These are phyloP conservation scores for Dendrobium catenatum DNA, from an alignment of 106 monocot genomes.

Conservation along the genomic window DNA sequence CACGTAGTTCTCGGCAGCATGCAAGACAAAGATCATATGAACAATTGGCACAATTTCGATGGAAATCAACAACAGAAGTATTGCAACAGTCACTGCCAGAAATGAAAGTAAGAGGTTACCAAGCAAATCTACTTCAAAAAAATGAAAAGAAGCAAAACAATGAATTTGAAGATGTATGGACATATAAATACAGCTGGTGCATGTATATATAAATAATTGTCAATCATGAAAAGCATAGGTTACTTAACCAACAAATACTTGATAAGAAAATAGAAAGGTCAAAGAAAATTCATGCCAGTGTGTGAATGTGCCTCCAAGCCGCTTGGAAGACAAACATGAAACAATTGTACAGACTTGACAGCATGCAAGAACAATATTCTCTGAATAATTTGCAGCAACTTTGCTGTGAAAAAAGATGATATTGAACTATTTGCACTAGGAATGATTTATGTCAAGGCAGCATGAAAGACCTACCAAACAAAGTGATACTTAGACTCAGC, in stretches of 20 bases:
- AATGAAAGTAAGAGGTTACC: not conserved
- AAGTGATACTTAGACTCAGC: too few species aligned
- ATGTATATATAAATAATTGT: not conserved
- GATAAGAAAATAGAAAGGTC: not conserved
- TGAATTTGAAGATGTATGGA: not conserved
- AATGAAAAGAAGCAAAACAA: not conserved
- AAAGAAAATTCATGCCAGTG: not conserved
- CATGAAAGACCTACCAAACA: not conserved
- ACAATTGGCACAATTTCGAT: slow-evolving; percentile 60
- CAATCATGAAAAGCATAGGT: not conserved
- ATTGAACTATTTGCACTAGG: not conserved
- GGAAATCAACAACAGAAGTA: slow-evolving; percentile 65
- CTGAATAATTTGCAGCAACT: not conserved
- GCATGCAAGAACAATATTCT: not conserved
- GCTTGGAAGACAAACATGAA: not conserved
- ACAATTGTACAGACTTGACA: not conserved
- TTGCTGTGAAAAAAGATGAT: not conserved
- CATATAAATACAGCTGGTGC: not conserved
- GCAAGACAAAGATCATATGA: slow-evolving; percentile 52
- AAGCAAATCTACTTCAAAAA: not conserved
- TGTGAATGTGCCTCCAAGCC: not conserved
- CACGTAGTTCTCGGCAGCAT: slow-evolving; percentile 63
- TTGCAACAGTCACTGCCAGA: slow-evolving; percentile 47
- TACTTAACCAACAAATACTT: not conserved
- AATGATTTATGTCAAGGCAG: not conserved